phyloP scores from a whole-genome alignment of 345 rosid genomes.

The Garcia nutans region DNA sequence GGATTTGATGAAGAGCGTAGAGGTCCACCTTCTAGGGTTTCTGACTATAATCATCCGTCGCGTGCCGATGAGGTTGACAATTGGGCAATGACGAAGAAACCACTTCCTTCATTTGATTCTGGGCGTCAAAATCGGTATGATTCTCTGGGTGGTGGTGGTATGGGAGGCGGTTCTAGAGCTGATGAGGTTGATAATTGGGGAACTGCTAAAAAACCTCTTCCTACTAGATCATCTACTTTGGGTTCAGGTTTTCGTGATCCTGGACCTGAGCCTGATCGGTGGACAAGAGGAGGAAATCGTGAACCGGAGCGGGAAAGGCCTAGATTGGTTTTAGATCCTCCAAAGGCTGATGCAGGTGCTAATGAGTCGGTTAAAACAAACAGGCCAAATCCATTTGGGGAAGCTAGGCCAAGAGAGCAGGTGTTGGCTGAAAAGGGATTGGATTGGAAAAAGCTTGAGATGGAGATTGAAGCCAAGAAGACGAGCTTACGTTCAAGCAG shows the following conservation, averaged over 20 bases:
- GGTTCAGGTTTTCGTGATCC: slow-evolving; percentile 67
- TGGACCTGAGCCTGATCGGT: slow-evolving; percentile 57
- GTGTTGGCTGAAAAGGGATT: slow-evolving; percentile 90
- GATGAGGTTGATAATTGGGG: slow-evolving; percentile 85
- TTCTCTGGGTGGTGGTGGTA: slow-evolving; percentile 40
- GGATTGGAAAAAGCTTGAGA: slow-evolving; percentile 86
- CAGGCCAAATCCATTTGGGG: slow-evolving; percentile 84
- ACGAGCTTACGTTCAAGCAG: slow-evolving; percentile 46
- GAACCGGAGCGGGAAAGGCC: slow-evolving; percentile 56
- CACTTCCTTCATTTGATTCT: slow-evolving; percentile 53
- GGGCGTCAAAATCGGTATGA: slow-evolving; percentile 56
- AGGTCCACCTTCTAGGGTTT: slow-evolving; percentile 68
- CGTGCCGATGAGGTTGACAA: slow-evolving; percentile 92
- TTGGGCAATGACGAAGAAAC: slow-evolving; percentile 74
- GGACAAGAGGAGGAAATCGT: slow-evolving; percentile 52
- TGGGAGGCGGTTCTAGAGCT: slow-evolving; percentile 56
- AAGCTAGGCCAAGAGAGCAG: slow-evolving; percentile 90
- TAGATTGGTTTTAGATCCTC: slow-evolving; percentile 64
- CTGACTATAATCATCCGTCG: slow-evolving; percentile 75
- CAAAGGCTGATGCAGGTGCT: slow-evolving; percentile 43
- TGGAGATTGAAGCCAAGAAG: slow-evolving; percentile 75
- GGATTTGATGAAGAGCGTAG: slow-evolving; percentile 82
- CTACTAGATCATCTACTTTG: slow-evolving; percentile 55
- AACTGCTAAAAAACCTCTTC: slow-evolving; percentile 51
- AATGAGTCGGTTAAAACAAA: slow-evolving; percentile 50